Base-by-base conservation (phyloP, 768 basidiomycete genomes). In the Dentipellis sp. region DNA sequence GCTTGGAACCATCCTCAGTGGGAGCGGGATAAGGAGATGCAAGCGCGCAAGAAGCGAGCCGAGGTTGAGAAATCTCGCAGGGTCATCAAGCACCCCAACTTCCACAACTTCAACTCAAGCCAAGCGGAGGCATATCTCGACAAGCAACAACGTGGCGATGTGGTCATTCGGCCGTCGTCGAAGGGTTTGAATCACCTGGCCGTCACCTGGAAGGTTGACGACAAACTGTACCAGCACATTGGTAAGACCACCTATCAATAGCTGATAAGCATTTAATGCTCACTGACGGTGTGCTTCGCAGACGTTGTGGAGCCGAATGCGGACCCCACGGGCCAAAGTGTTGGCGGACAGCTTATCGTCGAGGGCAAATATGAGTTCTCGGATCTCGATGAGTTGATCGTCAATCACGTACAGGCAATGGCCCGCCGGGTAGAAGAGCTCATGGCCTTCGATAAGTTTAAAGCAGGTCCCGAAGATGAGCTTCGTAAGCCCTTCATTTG, bases 121-220 rank as follows among this genome's bases (percentile, higher is more conserved):
- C 88, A 97, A 62, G 94, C 97, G 1, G 97, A 98, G 71, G 78
- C 83, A 37, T 89, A 87, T 66, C 75, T 99, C 58, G 88, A 91
- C 62, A 85, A 85, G 62, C 90, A 92, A 67, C 92, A 94, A 63
- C 83, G 91, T 17, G 97, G 97, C 10, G 97, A 98, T 68, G 94
- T 95, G 40, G 90, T 98, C 42, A 93, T 99, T 60, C 78, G 97
- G 47, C 97, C 97, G 0, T 95, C 94, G 16, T 97, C 95, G 4
- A 94, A 94, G 69, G 95, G 95, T 12, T 73, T 78, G 38, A 82
- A 97, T 63, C 97, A 98, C 72, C 76, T 99, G 38, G 95, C 95
- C 46, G 88, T 99, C 10, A 99, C 97, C 0, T 99, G 97, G 97
- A 99, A 98, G 72, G 94, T 99, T 2, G 95, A 94, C 60, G 88